A percentile compares a stretch with the other conserved stretches of the same genome.
phyloP scores from a whole-genome alignment of 2,329 filamentous ascomycete species.

The Fusarium burgessii region DNA sequence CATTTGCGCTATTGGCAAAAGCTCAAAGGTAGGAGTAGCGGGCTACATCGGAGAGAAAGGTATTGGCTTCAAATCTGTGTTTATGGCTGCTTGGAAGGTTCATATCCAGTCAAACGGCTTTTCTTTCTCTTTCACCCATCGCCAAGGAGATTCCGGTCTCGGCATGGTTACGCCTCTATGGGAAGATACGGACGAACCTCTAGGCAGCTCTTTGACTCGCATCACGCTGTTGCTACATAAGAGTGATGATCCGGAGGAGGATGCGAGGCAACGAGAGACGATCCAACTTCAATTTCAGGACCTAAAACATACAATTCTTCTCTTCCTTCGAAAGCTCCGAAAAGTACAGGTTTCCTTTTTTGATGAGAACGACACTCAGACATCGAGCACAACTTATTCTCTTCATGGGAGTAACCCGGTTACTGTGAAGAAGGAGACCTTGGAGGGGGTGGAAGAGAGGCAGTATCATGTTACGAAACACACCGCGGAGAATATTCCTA shows the following conservation, averaged over 20 bases:
- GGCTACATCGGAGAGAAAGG: conserved; percentile 64
- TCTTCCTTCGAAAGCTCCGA: conserved; percentile 58
- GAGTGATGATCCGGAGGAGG: conserved; percentile 31
- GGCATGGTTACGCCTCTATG: conserved; percentile 64
- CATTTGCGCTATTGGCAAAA: conserved; percentile 60
- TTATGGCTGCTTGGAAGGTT: conserved; percentile 59
- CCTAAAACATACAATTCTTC: conserved; percentile 53
- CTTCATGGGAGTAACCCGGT: conserved; percentile 16
- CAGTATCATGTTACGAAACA: conserved; percentile 48
- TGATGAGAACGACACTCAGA: conserved; percentile 26
- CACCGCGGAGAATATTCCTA: conserved; percentile 45
- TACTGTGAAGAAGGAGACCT: conserved; percentile 12
- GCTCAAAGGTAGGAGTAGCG: conserved; percentile 57
- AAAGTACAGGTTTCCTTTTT: conserved; percentile 50
- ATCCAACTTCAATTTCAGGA: conserved; percentile 53
- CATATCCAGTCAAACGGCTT: conserved; percentile 59
- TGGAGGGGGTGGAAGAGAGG: conserved; percentile 3
- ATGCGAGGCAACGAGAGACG: conserved; percentile 31
- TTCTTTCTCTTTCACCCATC: conserved; percentile 59
- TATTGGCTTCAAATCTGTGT: conserved; percentile 65
- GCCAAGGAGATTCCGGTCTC: conserved; percentile 57
- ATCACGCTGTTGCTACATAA: conserved; percentile 55
- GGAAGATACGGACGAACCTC: conserved; percentile 45
- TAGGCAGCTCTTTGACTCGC: conserved; percentile 46
- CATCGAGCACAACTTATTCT: conserved; percentile 19